Conservation (phyloP, 2,329 filamentous ascomycete genomes). For the Plenodomus tracheiphilus region DNA sequence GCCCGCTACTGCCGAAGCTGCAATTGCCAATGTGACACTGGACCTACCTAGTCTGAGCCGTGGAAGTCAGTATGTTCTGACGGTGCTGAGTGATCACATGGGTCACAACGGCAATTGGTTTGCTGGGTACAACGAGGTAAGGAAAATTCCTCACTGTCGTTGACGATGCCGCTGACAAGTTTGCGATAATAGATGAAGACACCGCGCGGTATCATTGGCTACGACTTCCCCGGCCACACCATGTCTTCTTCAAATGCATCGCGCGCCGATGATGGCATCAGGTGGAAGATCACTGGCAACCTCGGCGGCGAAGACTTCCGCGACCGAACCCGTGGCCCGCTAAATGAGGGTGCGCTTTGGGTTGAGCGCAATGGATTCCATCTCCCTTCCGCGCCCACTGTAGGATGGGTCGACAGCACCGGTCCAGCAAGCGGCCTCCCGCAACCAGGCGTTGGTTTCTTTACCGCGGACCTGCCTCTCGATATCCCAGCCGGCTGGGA, state of each 20-base stretch:
- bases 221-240: constrained; percentile 53
- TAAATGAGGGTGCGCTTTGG: constrained; percentile 67
- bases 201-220: constrained; percentile 63
- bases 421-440: constrained; percentile 49
- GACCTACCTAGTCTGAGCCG: constrained; percentile 54
- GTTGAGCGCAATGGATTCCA: constrained; percentile 66
- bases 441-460: constrained; percentile 60
- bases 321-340: constrained; percentile 62
- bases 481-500: constrained; percentile 60
- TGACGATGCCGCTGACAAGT: too few relatives aligned
- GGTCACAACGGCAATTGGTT: constrained; percentile 68
- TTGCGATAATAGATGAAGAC: constrained; percentile 55
- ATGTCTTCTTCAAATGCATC: constrained; percentile 29
- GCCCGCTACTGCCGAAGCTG: constrained; percentile 55
- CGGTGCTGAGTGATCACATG: constrained; percentile 71
- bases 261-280: constrained; percentile 42
- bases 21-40: constrained; percentile 59
- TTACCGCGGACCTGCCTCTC: constrained; percentile 57
- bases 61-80: constrained; percentile 64
- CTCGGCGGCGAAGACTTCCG: constrained; percentile 64
- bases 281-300: constrained; percentile 69
- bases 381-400: constrained; percentile 49
- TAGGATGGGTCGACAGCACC: constrained; percentile 46
- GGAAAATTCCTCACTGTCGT: not conserved
- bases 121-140: constrained; percentile 42